Evolutionary conservation across 768 basidiomycete genomes (phyloP).

Genomic region (Xerocomellus chrysenteron): DNA sequence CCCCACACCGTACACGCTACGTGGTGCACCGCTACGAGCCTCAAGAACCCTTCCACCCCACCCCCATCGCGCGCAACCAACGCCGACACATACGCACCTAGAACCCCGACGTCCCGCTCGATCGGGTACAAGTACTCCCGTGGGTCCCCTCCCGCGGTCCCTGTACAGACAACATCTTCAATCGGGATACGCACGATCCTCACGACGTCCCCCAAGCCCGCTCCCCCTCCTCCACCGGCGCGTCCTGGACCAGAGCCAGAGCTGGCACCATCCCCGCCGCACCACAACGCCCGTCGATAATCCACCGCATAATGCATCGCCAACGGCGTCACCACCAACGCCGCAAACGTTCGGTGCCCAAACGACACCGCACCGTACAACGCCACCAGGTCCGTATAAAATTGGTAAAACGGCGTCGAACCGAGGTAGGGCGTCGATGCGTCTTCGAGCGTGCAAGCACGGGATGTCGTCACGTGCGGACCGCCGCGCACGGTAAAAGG

Average conservation of each 20-base stretch:
- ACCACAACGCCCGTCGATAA: slow-evolving; percentile 84
- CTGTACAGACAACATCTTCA: slow-evolving; percentile 45
- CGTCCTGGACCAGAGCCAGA: background rate
- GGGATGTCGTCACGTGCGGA: background rate
- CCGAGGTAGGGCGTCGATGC: slow-evolving; percentile 63
- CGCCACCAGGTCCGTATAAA: slow-evolving; percentile 86
- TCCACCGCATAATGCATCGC: slow-evolving; percentile 77
- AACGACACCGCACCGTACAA: slow-evolving; percentile 94
- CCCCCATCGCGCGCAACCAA: slow-evolving; percentile 16
- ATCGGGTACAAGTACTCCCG: slow-evolving; percentile 70
- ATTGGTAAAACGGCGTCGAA: slow-evolving; percentile 81
- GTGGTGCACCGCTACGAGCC: slow-evolving; percentile 75
- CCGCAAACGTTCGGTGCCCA: slow-evolving; percentile 70
- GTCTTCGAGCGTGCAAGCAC: slow-evolving; percentile 43
- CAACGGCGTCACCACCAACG: slow-evolving; percentile 72
- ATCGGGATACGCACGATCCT: slow-evolving; percentile 54
- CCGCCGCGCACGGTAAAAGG: slow-evolving; percentile 44
- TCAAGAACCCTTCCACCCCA: slow-evolving; percentile 54
- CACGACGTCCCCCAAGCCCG: slow-evolving; percentile 30
- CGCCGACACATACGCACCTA: slow-evolving; percentile 62
- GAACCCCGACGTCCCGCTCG: slow-evolving; percentile 59
- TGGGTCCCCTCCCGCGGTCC: slow-evolving; percentile 32
- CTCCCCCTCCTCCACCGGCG: background rate
- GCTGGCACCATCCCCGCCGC: slow-evolving; percentile 52
- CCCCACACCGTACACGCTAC: slow-evolving; percentile 74